These are phyloP conservation scores for Lizonia empirigonia DNA, from an alignment of 2,329 filamentous ascomycete genomes.

Conservation along the genomic window DNA sequence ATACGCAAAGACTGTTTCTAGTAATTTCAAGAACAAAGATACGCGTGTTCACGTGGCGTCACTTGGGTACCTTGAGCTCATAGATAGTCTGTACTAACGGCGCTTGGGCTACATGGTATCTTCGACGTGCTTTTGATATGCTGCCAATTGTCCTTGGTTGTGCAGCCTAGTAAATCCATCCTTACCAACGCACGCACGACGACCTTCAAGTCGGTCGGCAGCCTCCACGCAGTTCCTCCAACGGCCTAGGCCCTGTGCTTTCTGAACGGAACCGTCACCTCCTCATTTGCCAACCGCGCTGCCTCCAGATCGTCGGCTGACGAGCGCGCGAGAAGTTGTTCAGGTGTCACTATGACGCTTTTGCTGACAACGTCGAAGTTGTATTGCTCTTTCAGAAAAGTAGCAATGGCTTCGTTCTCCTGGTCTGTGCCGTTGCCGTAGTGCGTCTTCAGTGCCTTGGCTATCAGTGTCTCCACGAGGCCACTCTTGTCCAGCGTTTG, in stretches of 20 bases:
- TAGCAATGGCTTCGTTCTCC: constrained; percentile 28
- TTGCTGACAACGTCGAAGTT: constrained; percentile 20
- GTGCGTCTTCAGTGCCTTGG: constrained; percentile 28
- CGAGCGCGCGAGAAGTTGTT: constrained; percentile 6
- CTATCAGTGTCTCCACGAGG: constrained; percentile 26
- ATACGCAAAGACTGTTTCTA: too few relatives aligned
- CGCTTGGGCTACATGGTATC: too few relatives aligned
- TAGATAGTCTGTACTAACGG: too few relatives aligned
- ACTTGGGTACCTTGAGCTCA: too few relatives aligned
- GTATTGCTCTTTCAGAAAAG: constrained; percentile 25
- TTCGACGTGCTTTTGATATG: too few relatives aligned
- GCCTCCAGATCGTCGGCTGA: constrained; percentile 18
- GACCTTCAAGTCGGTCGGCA: too few relatives aligned
- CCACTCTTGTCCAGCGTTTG: constrained; percentile 16
- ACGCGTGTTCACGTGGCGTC: constrained; percentile 8
- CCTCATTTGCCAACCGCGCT: not conserved
- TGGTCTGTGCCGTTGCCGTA: constrained; percentile 26
- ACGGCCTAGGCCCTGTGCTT: too few relatives aligned
- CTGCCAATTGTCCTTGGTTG: not conserved
- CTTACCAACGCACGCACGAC: too few relatives aligned
- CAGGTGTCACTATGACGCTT: not conserved
- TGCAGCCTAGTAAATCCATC: too few relatives aligned
- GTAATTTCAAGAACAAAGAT: too few relatives aligned
- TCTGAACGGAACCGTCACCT: not conserved
- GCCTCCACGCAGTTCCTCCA: too few relatives aligned